A percentile compares a stretch with the other conserved stretches of the same genome.
Conservation (phyloP, 2,329 filamentous ascomycete genomes). For the Coniochaeta prunicola region DNA sequence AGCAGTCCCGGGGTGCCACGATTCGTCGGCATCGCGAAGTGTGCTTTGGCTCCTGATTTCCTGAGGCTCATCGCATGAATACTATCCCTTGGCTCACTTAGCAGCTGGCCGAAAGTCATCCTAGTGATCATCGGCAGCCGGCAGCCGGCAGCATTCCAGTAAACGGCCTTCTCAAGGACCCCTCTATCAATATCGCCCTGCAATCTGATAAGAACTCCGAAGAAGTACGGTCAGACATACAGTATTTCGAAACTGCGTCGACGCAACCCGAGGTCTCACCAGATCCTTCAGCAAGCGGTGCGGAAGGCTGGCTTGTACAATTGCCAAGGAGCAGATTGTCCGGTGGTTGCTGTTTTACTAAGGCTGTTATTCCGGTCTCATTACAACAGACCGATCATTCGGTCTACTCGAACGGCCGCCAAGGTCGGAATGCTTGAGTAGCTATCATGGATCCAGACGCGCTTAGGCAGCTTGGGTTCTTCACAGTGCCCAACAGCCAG, state of each 20-base stretch:
- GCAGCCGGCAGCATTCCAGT: background rate
- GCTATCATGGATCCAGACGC: constrained; percentile 27
- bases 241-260: background rate
- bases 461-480: constrained; percentile 30
- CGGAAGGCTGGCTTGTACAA: background rate
- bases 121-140: no score
- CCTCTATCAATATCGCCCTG: background rate
- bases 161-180: background rate
- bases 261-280: background rate
- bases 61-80: background rate
- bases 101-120: background rate
- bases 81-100: background rate
- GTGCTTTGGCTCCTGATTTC: background rate
- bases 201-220: background rate
- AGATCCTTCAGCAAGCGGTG: background rate
- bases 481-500: constrained; percentile 30
- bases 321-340: background rate
- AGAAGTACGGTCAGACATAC: background rate
- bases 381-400: background rate
- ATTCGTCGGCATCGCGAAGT: background rate
- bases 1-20: background rate
- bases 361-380: background rate
- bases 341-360: background rate
- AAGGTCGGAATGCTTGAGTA: constrained; percentile 19
- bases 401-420: background rate